Evolutionary conservation across 169 alveolate species (phyloP), one percentile per base, ranked within the genome.

Genomic region (Prorocentrum cordatum): DNA sequence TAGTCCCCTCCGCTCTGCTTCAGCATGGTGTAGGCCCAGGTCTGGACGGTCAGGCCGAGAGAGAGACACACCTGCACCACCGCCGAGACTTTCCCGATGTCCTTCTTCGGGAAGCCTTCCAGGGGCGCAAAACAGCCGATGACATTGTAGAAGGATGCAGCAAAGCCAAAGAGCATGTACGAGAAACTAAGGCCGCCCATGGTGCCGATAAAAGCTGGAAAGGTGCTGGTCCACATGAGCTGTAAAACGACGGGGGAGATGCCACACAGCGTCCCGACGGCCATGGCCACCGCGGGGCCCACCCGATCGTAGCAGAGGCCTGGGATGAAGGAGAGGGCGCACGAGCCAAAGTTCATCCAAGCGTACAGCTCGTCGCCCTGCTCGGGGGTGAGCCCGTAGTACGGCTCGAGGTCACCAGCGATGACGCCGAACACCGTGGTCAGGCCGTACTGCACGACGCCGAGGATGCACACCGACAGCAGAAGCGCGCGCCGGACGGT

Each of bases 251-350:
- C 71, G n/a, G 75, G 75, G 42, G 58, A 77, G 59, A 58, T 73
- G 33, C 75, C 88, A 16, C 54, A 26, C 10, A 77, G 18, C 10
- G 88, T 77, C 16, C 88, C 88, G 22, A 66, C 35, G 31, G 24
- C 14, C 77, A 66, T 66, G 10, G 77, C 50, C 7, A 26, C 38
- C n/a, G 77, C n/a, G 12, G 77, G 58, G 3, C 88, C 88, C 29
- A 77, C 14, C 7, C 88, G 88, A 27, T 77, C 88, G 32, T 77
- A 77, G 75, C 42, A 58, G 24, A 77, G 50, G 24, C 88, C 88
- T 18, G 88, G 88, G 38, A 77, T 66, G 75, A 77, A 77, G 88
- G 88, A 77, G 18, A 77, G 75, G 33, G 88, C 88, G 33, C 88
- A 77, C 3, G 88, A 72, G 27, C 66, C 64, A 22, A 39, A 26